Conservation (phyloP, 306 rosid species). For the Quercus agrifolia region DNA sequence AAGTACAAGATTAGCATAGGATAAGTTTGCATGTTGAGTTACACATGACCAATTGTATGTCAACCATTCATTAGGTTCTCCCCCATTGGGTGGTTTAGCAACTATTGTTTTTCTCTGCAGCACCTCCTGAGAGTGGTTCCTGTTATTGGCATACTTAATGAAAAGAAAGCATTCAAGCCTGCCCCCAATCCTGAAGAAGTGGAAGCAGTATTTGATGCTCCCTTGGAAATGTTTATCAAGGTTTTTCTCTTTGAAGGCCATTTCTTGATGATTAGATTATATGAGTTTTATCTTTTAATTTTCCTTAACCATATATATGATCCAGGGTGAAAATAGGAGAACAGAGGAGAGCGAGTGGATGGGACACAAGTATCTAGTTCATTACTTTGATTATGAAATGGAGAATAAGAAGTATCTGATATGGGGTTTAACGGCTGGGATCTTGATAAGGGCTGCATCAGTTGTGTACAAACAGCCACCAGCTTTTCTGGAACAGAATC, state of each 20-base stretch:
- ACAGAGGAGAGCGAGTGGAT: constrained; percentile 87
- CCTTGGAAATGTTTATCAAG: constrained; percentile 95
- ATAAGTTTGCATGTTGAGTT: background rate
- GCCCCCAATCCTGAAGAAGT: constrained; percentile 78
- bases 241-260: constrained; percentile 28
- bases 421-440: constrained; percentile 97
- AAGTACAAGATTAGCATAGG: background rate
- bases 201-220: constrained; percentile 85
- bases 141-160: constrained; percentile 74
- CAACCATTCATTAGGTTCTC: background rate
- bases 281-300: background rate
- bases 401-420: constrained; percentile 56
- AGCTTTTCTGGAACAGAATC: constrained; percentile 83
- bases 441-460: constrained; percentile 91
- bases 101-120: constrained; percentile 40
- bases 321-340: constrained; percentile 80
- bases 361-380: constrained; percentile 80
- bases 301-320: constrained; percentile 18
- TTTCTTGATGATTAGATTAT: background rate
- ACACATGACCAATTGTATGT: background rate
- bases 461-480: constrained; percentile 70
- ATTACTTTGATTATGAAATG: constrained; percentile 66
- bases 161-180: constrained; percentile 72
- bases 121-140: constrained; percentile 90
- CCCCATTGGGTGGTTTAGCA: background rate